A percentile compares a stretch with the other conserved stretches of the same genome.
Conservation (phyloP, 768 basidiomycete genomes). For the Mycena vitilis region DNA sequence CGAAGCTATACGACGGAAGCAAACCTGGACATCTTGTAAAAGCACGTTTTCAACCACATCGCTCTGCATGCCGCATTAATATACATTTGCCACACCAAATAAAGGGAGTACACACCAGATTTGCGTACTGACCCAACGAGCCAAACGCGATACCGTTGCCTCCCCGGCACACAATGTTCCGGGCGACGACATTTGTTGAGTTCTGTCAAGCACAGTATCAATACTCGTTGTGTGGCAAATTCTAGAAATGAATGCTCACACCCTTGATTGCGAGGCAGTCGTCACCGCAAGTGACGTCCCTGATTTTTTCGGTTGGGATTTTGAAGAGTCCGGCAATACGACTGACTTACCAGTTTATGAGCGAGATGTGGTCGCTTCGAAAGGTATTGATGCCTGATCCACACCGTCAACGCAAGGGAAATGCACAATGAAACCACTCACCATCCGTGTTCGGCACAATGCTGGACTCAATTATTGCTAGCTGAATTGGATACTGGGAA, state of each 20-base stretch:
- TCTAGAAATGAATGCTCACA: constrained; percentile 44
- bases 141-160: constrained; percentile 72
- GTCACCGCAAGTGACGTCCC: constrained; percentile 69
- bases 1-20: neutral
- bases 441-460: constrained; percentile 9
- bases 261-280: constrained; percentile 75
- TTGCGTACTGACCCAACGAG: constrained; percentile 68
- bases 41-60: constrained; percentile 64
- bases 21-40: constrained; percentile 60
- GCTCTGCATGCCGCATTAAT: constrained; percentile 43
- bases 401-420: neutral
- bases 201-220: constrained; percentile 51
- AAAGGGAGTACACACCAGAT: constrained; percentile 50
- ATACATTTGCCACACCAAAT: neutral
- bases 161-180: constrained; percentile 65
- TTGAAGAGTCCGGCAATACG: too few relatives aligned
- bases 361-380: constrained; percentile 57
- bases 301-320: too few relatives aligned
- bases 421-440: neutral
- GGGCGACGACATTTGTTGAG: constrained; percentile 61
- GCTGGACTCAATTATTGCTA: neutral
- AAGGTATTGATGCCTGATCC: constrained; percentile 58
- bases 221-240: neutral
- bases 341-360: constrained; percentile 54
- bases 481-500: neutral